Conservation (phyloP, 305 asterid species). For the Fraxinus albicans region DNA sequence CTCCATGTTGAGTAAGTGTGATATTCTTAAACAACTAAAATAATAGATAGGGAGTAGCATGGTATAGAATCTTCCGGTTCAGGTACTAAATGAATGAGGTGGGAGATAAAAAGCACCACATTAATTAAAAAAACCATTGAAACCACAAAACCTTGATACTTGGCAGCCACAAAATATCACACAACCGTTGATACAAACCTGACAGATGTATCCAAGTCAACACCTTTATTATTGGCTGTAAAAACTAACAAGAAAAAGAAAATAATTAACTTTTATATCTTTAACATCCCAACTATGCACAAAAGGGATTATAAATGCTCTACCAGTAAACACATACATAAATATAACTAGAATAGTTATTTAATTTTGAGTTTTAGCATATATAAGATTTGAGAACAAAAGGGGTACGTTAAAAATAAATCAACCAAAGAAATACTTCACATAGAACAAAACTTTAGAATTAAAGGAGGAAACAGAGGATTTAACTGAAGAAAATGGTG, state of each 20-base stretch:
- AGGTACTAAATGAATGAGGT: not conserved
- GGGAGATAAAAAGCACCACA: not conserved
- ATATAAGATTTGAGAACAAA: not conserved
- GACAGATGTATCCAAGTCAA: too few species aligned
- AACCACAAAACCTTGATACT: too few species aligned
- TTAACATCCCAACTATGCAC: not conserved
- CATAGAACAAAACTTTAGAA: not conserved
- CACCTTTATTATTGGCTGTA: too few species aligned
- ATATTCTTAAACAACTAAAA: too few species aligned
- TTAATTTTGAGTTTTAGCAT: not conserved
- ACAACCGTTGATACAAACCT: too few species aligned
- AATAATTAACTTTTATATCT: not conserved
- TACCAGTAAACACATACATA: not conserved
- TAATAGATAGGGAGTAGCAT: too few species aligned
- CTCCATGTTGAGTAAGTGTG: not conserved
- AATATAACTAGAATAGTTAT: too few species aligned
- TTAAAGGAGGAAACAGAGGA: too few species aligned
- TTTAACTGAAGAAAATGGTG: too few species aligned
- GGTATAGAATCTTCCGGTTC: not conserved
- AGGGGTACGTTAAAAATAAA: not conserved
- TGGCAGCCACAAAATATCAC: too few species aligned
- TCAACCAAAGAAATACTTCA: not conserved
- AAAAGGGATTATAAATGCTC: not conserved
- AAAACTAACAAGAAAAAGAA: too few species aligned
- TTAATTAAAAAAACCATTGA: too few species aligned